Conservation (phyloP, 2,329 filamentous ascomycete species). For the Zopfia rhizophila region DNA sequence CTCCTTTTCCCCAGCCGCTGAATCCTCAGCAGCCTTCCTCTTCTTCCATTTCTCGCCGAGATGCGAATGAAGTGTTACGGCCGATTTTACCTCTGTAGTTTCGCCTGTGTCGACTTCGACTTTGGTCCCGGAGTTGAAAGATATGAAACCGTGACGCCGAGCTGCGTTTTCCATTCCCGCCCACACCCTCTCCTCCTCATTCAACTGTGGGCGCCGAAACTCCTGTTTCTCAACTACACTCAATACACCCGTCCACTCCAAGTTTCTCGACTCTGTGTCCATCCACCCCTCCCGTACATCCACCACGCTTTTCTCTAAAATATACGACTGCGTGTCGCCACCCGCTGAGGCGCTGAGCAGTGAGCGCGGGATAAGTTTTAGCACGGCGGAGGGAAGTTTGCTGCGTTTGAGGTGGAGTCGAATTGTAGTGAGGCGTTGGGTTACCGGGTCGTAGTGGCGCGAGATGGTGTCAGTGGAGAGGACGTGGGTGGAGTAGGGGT, state of each 20-base stretch:
- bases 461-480: slow-evolving; percentile 85
- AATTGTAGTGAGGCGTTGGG: slow-evolving; percentile 79
- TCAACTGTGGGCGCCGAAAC: slow-evolving; percentile 65
- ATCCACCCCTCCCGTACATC: slow-evolving; percentile 85
- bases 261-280: slow-evolving; percentile 81
- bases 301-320: slow-evolving; percentile 81
- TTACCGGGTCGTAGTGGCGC: slow-evolving; percentile 75
- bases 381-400: slow-evolving; percentile 76
- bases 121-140: slow-evolving; percentile 34
- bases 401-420: slow-evolving; percentile 86
- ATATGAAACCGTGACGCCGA: slow-evolving; percentile 45
- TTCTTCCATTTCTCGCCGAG: slow-evolving; percentile 74
- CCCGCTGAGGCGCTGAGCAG: slow-evolving; percentile 68
- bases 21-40: slow-evolving; percentile 54
- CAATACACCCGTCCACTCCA: slow-evolving; percentile 84
- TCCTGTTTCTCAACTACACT: slow-evolving; percentile 80
- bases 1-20: slow-evolving; percentile 47
- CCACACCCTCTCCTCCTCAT: slow-evolving; percentile 38
- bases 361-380: slow-evolving; percentile 78
- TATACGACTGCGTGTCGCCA: slow-evolving; percentile 78
- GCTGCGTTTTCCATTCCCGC: slow-evolving; percentile 44
- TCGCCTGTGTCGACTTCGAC: slow-evolving; percentile 45
- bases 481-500: slow-evolving; percentile 84
- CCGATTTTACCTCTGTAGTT: slow-evolving; percentile 76
- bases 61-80: slow-evolving; percentile 76